Evolutionary conservation across 805 yeast genomes (phyloP).

Genomic region (Starmera pachycereana): DNA sequence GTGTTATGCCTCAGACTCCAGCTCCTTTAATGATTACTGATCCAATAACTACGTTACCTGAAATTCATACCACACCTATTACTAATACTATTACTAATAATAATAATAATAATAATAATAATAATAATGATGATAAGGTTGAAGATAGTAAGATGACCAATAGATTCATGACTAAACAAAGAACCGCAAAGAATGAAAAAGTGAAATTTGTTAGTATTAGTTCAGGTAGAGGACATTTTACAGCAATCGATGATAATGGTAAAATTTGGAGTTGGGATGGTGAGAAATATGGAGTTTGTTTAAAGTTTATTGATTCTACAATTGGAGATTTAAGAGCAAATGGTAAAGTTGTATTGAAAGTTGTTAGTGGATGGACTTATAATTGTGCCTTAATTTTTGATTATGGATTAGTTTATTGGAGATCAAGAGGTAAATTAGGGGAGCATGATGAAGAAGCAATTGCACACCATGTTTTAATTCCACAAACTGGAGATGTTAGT

Average conservation of each 20-base stretch:
- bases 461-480: constrained; percentile 33
- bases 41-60: background rate
- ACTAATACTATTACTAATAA: background rate
- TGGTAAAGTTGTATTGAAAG: constrained; percentile 27
- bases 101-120: background rate
- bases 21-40: background rate
- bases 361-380: constrained; percentile 60
- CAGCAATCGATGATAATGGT: constrained; percentile 43
- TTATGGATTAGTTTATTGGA: constrained; percentile 55
- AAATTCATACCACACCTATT: background rate
- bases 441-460: constrained; percentile 21
- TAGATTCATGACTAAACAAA: constrained; percentile 8
- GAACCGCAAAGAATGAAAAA: constrained; percentile 11
- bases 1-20: background rate
- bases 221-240: constrained; percentile 55
- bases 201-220: constrained; percentile 36
- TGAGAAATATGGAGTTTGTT: constrained; percentile 29
- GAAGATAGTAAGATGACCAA: constrained; percentile 1
- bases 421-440: constrained; percentile 20
- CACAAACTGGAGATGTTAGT: constrained; percentile 25
- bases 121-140: background rate
- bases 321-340: constrained; percentile 17
- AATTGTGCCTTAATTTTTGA: constrained; percentile 38
- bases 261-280: constrained; percentile 56
- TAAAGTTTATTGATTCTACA: constrained; percentile 26